Percentiles rank a stretch among this genome's conserved stretches.
Evolutionary conservation across 1,284 basidiomycete species (phyloP).

Genomic region (Takashimella tepidaria): DNA sequence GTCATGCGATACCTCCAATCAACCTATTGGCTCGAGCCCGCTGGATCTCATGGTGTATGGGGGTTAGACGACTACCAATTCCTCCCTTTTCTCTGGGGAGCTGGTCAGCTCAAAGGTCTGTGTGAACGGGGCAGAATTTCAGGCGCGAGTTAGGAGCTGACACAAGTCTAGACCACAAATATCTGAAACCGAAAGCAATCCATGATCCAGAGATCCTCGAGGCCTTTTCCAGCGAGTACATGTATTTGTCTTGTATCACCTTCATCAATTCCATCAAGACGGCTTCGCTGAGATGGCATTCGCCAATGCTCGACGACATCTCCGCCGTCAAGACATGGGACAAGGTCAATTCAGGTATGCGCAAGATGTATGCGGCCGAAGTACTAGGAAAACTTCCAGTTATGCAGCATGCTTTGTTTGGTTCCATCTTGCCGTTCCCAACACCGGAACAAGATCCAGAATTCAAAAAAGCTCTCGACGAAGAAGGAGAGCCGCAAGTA

Average conservation of each 20-base stretch:
- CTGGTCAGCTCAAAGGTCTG: constrained; percentile 65
- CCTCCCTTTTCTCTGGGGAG: constrained; percentile 86
- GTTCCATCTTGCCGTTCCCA: constrained; percentile 66
- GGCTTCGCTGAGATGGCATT: constrained; percentile 94
- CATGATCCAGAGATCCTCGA: constrained; percentile 90
- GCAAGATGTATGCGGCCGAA: constrained; percentile 96
- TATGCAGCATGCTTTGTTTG: constrained; percentile 94
- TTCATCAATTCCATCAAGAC: constrained; percentile 99
- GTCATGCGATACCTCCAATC: constrained; percentile 89
- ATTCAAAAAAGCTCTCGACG: constrained; percentile 35
- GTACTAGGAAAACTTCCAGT: constrained; percentile 94
- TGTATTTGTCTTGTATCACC: constrained; percentile 93
- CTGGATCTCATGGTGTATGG: constrained; percentile 97
- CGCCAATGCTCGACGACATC: constrained; percentile 98
- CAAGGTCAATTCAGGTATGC: constrained; percentile 96
- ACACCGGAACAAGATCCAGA: constrained; percentile 47
- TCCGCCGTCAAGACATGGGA: constrained; percentile 95
- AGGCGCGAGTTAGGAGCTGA: too few relatives aligned
- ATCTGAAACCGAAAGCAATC: constrained; percentile 85
- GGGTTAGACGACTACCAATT: constrained; percentile 98
- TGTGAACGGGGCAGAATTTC: constrained; percentile 19
- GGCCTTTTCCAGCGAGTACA: constrained; percentile 86
- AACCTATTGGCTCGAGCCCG: constrained; percentile 96
- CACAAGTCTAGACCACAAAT: constrained; percentile 66
- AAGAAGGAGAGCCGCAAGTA: constrained; percentile 48